Percentiles rank a stretch among this genome's conserved stretches.
These are phyloP conservation scores for Pinus taeda DNA, from an alignment of 75 land plant species.

Conservation along the genomic window DNA sequence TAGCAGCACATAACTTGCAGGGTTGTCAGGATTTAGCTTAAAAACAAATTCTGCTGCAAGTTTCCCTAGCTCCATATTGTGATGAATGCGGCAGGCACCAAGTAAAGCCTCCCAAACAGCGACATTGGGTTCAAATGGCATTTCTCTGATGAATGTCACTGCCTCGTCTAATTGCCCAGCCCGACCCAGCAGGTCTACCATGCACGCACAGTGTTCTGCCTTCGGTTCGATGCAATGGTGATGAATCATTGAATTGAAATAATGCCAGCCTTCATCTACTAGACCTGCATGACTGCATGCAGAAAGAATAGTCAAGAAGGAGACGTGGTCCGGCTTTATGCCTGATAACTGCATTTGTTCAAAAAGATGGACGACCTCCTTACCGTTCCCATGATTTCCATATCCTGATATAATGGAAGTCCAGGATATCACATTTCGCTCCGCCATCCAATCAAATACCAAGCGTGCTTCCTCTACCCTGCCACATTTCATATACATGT, in stretches of 20 bases:
- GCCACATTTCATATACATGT: slow-evolving; percentile 66
- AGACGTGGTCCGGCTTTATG: too few species aligned
- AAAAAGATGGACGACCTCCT: slow-evolving; percentile 45
- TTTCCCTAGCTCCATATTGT: not conserved
- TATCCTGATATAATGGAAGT: slow-evolving; percentile 61
- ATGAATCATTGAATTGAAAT: not conserved
- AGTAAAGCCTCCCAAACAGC: not conserved
- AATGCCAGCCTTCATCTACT: not conserved
- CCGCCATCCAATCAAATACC: slow-evolving; percentile 37
- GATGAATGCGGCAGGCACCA: not conserved
- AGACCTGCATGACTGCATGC: not conserved
- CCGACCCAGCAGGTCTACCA: not conserved
- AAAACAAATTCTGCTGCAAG: not conserved
- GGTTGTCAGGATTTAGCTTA: not conserved
- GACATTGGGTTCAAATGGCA: not conserved
- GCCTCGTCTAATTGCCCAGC: not conserved
- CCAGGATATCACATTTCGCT: slow-evolving; percentile 41
- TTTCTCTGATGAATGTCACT: not conserved
- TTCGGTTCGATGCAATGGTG: not conserved
- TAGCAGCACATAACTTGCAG: not conserved
- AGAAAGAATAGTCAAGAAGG: too few species aligned
- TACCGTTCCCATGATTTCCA: slow-evolving; percentile 19
- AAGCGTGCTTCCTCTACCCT: slow-evolving; percentile 36
- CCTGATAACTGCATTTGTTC: too few species aligned
- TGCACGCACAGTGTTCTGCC: not conserved